A percentile compares a stretch with the other conserved stretches of the same genome.
These are phyloP conservation scores for Globisporangium cystogenes DNA, from an alignment of 352 stramenopile genomes.

Conservation along the genomic window DNA sequence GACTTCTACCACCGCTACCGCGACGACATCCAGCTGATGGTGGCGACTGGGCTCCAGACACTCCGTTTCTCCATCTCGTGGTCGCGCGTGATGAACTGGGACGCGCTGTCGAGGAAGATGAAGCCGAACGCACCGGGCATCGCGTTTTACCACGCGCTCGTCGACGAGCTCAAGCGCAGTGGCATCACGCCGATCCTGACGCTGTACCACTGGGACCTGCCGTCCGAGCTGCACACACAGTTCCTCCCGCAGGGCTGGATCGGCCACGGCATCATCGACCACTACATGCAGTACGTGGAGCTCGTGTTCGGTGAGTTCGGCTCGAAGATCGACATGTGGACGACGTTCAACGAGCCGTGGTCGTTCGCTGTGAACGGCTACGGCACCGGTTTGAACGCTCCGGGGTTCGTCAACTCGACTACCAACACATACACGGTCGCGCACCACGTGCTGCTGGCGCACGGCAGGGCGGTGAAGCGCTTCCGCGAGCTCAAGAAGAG, in stretches of 20 bases:
- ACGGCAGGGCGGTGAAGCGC: too few relatives aligned
- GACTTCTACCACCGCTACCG: conserved; percentile 83
- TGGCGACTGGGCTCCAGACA: conserved; percentile 67
- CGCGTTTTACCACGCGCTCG: conserved; percentile 79
- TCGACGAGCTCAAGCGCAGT: conserved; percentile 58
- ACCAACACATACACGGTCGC: too few relatives aligned
- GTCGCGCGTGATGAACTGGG: conserved; percentile 83
- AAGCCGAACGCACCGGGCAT: conserved; percentile 28
- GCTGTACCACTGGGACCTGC: conserved; percentile 77
- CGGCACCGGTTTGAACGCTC: too few relatives aligned
- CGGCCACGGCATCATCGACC: too few relatives aligned
- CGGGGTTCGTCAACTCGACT: too few relatives aligned
- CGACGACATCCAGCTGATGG: conserved; percentile 84
- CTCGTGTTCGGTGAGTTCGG: too few relatives aligned
- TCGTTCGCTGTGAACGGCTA: too few relatives aligned
- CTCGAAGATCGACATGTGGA: too few relatives aligned
- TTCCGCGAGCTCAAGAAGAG: too few relatives aligned
- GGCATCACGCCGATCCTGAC: conserved; percentile 84
- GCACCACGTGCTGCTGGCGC: conserved; percentile 8
- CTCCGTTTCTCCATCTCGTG: conserved; percentile 88
- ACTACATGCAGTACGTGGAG: too few relatives aligned
- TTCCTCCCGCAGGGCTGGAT: too few relatives aligned
- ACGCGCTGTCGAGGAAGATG: neutral
- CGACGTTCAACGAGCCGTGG: too few relatives aligned
- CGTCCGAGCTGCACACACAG: conserved; percentile 9